Evolutionary conservation across 139 green algal genomes (phyloP).

Genomic region (Chlamydomonas sp.): DNA sequence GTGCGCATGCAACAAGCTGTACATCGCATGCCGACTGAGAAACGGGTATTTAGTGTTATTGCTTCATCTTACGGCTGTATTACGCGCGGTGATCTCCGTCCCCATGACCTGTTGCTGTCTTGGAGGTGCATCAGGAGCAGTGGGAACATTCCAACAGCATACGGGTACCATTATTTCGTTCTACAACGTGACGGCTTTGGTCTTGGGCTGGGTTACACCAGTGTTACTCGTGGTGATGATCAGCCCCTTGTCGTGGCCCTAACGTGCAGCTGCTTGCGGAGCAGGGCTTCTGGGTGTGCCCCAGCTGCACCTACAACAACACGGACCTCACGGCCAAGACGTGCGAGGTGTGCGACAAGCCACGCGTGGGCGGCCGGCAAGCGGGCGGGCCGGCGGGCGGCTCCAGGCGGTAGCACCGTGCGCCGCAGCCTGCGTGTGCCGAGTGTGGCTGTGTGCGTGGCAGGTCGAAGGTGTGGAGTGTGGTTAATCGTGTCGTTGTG

Average conservation of each 20-base stretch:
- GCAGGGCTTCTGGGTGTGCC: constrained; percentile 72
- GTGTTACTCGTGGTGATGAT: too few species aligned
- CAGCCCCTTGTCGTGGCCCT: not conserved
- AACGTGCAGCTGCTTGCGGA: not conserved
- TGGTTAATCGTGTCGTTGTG: too few species aligned
- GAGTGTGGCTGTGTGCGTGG: too few species aligned
- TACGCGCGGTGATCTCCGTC: not conserved
- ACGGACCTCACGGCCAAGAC: constrained; percentile 38
- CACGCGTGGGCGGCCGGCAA: constrained; percentile 2
- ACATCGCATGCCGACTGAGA: not conserved
- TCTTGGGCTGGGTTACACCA: too few species aligned
- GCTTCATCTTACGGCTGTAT: not conserved
- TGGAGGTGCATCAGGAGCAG: not conserved
- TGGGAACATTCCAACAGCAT: not conserved
- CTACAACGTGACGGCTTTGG: too few species aligned
- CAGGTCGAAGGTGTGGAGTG: too few species aligned
- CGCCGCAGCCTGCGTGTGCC: too few species aligned
- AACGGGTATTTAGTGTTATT: not conserved
- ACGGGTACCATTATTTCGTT: not conserved
- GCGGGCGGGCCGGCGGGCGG: too few species aligned
- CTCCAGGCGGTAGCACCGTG: too few species aligned
- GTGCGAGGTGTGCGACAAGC: constrained; percentile 66
- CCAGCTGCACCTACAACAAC: constrained; percentile 73
- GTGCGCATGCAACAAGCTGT: not conserved
- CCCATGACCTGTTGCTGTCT: not conserved